Base-by-base conservation (phyloP, 345 rosid species). In the Sonneratia caseolaris region DNA sequence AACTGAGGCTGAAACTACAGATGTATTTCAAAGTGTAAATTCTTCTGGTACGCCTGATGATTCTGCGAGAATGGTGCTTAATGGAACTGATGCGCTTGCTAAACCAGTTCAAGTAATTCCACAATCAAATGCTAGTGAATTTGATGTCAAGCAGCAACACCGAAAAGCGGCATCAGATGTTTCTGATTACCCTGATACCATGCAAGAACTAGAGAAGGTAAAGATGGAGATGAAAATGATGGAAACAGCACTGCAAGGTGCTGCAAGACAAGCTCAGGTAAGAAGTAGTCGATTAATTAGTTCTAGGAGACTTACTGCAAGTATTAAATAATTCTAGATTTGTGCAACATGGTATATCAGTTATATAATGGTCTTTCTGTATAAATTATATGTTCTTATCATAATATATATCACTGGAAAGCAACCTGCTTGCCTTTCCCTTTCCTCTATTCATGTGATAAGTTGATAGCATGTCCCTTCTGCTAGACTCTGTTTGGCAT, bases 191-290 rank as follows among this genome's bases (percentile, higher is more conserved):
- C 57, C 73, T 53, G 87, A 79, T 76, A 72, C 83, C 51, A 45
- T 71, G 70, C 76, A 74, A 69, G 97, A 96, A 81, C 70, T 96
- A 76, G 96, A 85, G 84, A 96, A 82, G 78, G 77, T 89, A 69
- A 96, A 86, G 83, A 87, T 70, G 81, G 98, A 96, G 80, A 83
- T 91, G 89, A 87, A 91, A 79, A 87, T 91, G 94, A 89, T 96
- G 88, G 99, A 96, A 84, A 78, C 87, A 53, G 99, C 99, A 70
- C 77, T 96, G 79, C 97, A 88, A 80, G 96, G 98, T 82, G 99
- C 99, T 82, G 99, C 99, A 72, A 92, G 97, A 84, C 99, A 92
- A 89, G 89, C 99, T 68, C 98, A 96, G 99, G 99, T 96, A 88
- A 80, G 72, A 79, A 11, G 48, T 24, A 62, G 27, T 27, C 38